phyloP scores from a whole-genome alignment of 129 eudicot species.

The Kitagawia praeruptora region DNA sequence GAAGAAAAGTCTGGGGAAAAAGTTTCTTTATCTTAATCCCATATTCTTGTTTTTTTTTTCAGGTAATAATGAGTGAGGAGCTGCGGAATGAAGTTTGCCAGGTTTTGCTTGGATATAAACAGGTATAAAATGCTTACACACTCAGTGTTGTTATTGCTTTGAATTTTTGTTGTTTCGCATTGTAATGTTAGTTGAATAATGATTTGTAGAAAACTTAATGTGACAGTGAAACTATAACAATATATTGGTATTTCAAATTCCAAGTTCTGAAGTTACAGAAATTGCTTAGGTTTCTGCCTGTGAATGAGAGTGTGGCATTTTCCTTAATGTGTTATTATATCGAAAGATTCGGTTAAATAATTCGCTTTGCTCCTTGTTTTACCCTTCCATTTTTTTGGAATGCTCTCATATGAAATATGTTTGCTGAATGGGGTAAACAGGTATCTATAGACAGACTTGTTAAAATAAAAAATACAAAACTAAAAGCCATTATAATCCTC shows the following conservation, averaged over 20 bases:
- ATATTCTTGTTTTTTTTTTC: slow-evolving; percentile 14
- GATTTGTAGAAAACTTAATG: neutral
- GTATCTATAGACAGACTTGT: neutral
- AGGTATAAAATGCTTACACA: slow-evolving; percentile 34
- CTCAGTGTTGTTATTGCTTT: neutral
- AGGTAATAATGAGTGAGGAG: slow-evolving; percentile 93
- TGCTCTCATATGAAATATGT: neutral
- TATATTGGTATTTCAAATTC: neutral
- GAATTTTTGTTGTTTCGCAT: neutral
- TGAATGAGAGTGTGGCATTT: neutral
- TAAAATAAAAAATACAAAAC: neutral
- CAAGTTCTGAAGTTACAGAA: neutral
- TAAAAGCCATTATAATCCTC: neutral
- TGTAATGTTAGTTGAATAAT: neutral
- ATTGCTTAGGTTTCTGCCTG: neutral
- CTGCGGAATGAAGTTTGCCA: slow-evolving; percentile 75
- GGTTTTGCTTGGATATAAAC: slow-evolving; percentile 89
- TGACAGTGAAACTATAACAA: neutral
- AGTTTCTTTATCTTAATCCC: neutral
- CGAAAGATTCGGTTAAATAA: neutral
- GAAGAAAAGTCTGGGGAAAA: neutral
- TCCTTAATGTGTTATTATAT: neutral
- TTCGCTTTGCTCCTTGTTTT: neutral
- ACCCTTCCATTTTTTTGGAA: neutral
- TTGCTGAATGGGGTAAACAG: neutral